Percentiles rank a stretch among this genome's conserved stretches.
These are phyloP conservation scores for Dictyostelium capitatum DNA, from an alignment of 78 protist species.

Conservation along the genomic window DNA sequence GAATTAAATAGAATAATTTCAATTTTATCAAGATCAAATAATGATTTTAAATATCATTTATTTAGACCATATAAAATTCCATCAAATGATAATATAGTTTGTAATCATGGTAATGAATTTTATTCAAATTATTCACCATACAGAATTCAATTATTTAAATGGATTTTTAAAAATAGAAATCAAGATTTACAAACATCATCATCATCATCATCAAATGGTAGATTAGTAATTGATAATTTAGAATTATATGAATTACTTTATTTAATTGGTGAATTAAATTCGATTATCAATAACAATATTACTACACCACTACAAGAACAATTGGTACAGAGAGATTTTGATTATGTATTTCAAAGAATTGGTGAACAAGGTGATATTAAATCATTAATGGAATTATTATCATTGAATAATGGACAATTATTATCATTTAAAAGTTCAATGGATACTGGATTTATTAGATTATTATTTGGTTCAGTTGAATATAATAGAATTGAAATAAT, in stretches of 20 bases:
- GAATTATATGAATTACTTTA: not conserved
- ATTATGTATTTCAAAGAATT: not conserved
- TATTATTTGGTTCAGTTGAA: too few species aligned
- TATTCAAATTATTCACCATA: not conserved
- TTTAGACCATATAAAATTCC: not conserved
- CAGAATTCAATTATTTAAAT: not conserved
- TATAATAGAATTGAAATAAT: too few species aligned
- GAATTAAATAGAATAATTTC: not conserved
- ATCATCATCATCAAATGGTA: too few species aligned
- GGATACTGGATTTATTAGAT: too few species aligned
- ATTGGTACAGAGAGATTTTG: not conserved
- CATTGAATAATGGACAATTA: too few species aligned
- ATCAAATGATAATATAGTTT: not conserved
- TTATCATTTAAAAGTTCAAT: too few species aligned
- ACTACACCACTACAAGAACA: not conserved
- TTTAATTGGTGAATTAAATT: not conserved
- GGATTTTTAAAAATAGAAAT: not conserved
- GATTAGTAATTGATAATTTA: not conserved
- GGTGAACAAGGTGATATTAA: not conserved
- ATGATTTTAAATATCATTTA: not conserved
- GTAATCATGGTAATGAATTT: not conserved
- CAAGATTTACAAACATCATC: not conserved
- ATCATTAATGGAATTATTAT: not conserved
- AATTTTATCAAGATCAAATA: not conserved
- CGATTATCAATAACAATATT: too few species aligned